Conservation (phyloP, 257 asterid genomes). For the Solanum chilense region DNA sequence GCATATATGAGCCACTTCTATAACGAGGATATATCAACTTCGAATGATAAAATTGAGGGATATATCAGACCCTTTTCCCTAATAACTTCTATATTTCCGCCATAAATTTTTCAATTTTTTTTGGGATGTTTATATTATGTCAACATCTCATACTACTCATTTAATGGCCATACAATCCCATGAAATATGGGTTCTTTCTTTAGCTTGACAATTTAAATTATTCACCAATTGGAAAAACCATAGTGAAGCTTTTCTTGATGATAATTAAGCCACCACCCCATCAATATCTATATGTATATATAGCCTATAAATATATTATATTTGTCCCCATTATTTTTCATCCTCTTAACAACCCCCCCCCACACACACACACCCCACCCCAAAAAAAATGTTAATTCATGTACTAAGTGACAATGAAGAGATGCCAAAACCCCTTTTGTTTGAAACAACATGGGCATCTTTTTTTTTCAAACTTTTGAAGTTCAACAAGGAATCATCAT, state of each 20-base stretch:
- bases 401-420: conserved; percentile 14
- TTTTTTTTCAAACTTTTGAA: not conserved
- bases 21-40: too few species aligned
- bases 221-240: not conserved
- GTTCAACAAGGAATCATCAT: conserved; percentile 12
- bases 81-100: not conserved
- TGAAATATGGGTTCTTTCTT: not conserved
- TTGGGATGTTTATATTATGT: not conserved
- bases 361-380: rapidly evolving
- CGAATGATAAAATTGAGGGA: too few species aligned
- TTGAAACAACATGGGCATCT: conserved; percentile 16
- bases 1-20: rapidly evolving
- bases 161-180: not conserved
- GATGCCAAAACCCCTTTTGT: conserved; percentile 13
- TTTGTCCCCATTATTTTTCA: not conserved
- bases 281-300: not conserved
- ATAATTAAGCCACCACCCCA: conserved; percentile 16
- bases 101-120: not conserved
- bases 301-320: not conserved
- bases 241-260: not conserved
- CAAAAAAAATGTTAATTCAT: not conserved
- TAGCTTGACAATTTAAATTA: not conserved
- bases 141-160: not conserved
- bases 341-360: not conserved
- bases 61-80: too few species aligned